Percentiles rank a stretch among this genome's conserved stretches.
Conservation (phyloP, 768 basidiomycete genomes). For the Dioszegia hungarica region DNA sequence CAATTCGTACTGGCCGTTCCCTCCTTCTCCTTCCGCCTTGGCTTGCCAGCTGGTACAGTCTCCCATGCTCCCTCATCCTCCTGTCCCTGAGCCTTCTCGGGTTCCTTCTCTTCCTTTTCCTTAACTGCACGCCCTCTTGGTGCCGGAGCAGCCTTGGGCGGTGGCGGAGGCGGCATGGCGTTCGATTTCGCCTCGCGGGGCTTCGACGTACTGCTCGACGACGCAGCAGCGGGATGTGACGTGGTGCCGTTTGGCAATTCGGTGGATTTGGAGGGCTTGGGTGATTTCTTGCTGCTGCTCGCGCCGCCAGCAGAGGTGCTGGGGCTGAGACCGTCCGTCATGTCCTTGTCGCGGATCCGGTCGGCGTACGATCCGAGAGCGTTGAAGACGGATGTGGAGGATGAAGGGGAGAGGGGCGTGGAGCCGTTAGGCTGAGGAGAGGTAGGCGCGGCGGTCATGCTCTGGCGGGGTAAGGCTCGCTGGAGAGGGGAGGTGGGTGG, state of each 20-base stretch:
- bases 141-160: constrained; percentile 2
- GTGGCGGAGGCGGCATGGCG: constrained; percentile 1
- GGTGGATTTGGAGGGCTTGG: not conserved
- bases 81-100: not conserved
- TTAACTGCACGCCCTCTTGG: not conserved
- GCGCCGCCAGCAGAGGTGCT: not conserved
- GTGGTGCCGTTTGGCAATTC: not conserved
- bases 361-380: constrained; percentile 43
- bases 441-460: constrained; percentile 1
- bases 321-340: not conserved
- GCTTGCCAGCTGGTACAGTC: constrained; percentile 24
- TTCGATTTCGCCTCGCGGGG: constrained; percentile 1
- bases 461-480: constrained; percentile 4
- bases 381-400: constrained; percentile 31
- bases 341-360: constrained; percentile 13
- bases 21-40: constrained; percentile 8
- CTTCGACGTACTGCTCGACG: constrained; percentile 4
- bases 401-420: not conserved
- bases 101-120: not conserved
- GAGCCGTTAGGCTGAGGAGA: not conserved
- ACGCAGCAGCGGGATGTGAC: not conserved
- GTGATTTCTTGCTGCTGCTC: not conserved
- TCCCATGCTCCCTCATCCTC: constrained; percentile 38
- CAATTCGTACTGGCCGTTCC: constrained; percentile 2
- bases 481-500: constrained; percentile 9